Evolutionary conservation across 2,329 filamentous ascomycete genomes (phyloP).

Genomic region (Aspergillus melleus): DNA sequence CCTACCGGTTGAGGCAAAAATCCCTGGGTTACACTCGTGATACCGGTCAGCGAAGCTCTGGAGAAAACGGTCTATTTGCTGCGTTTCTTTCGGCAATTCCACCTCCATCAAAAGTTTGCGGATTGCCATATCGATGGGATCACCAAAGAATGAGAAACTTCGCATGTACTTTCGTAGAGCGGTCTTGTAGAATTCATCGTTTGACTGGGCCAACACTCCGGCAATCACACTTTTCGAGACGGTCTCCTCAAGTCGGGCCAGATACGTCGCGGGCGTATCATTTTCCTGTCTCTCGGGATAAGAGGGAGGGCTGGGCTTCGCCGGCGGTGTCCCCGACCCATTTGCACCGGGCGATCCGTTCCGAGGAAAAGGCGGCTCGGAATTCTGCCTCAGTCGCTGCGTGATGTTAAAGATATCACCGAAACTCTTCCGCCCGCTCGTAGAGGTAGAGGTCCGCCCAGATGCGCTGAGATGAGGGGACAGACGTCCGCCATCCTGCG

Average conservation of each 20-base stretch:
- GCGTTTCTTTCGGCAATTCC: conserved; percentile 92
- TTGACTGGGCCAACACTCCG: conserved; percentile 79
- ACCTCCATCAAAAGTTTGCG: conserved; percentile 95
- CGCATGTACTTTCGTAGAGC: conserved; percentile 94
- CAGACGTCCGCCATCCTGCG: conserved; percentile 68
- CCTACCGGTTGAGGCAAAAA: conserved; percentile 73
- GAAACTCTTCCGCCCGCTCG: conserved; percentile 84
- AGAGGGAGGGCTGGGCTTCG: conserved; percentile 56
- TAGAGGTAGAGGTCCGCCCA: conserved; percentile 76
- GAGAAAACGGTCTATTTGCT: conserved; percentile 93
- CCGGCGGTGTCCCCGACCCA: conserved; percentile 68
- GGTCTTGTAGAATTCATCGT: conserved; percentile 77
- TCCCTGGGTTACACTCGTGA: conserved; percentile 96
- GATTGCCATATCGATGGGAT: conserved; percentile 97
- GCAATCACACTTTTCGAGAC: conserved; percentile 81
- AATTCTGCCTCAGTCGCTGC: conserved; percentile 75
- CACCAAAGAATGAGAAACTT: conserved; percentile 90
- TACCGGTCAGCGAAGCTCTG: conserved; percentile 96
- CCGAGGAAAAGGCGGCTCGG: conserved; percentile 66
- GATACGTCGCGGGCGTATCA: conserved; percentile 86
- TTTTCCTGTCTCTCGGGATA: conserved; percentile 80
- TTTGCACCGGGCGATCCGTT: conserved; percentile 62
- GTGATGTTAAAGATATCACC: conserved; percentile 80
- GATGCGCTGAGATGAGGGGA: conserved; percentile 60
- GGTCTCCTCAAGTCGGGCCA: conserved; percentile 77